Percentiles rank a stretch among this genome's conserved stretches.
phyloP scores from a whole-genome alignment of 139 green algal genomes.

The Trebouxia sp. region DNA sequence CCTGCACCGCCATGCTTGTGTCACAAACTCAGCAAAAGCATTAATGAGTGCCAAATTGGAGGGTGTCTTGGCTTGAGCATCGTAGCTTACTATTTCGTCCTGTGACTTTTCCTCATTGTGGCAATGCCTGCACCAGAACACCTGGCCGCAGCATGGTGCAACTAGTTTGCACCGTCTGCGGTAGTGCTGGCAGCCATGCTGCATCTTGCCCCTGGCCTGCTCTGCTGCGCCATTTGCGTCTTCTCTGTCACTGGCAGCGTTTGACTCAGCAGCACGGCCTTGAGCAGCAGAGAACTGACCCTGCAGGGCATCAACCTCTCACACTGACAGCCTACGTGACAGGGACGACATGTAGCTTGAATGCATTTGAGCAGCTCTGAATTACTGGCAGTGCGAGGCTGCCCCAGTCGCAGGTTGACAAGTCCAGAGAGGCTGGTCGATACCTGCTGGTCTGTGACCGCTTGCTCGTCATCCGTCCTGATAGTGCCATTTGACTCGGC shows the following conservation, averaged over 20 bases:
- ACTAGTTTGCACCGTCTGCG: conserved; percentile 74
- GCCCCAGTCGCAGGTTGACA: too few relatives aligned
- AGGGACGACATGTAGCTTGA: too few relatives aligned
- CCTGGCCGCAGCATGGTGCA: conserved; percentile 80
- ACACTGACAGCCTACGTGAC: too few relatives aligned
- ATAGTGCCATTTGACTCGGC: too few relatives aligned
- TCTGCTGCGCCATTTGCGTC: neutral
- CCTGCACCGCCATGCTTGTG: conserved; percentile 52
- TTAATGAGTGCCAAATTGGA: neutral
- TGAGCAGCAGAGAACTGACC: neutral
- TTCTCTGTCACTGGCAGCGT: neutral
- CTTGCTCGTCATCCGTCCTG: too few relatives aligned
- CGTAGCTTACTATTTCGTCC: conserved; percentile 53
- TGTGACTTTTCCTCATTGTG: conserved; percentile 81
- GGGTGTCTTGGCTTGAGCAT: neutral
- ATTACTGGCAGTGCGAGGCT: too few relatives aligned
- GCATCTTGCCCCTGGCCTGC: too few relatives aligned
- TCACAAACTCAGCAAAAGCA: neutral
- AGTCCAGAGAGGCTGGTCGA: too few relatives aligned
- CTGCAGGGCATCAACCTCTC: neutral
- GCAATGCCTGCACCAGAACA: conserved; percentile 86
- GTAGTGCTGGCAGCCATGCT: conserved; percentile 82
- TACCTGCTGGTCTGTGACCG: too few relatives aligned
- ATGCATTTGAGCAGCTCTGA: too few relatives aligned
- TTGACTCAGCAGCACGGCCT: neutral